These are phyloP conservation scores for Barnettozyma hawaiiensis DNA, from an alignment of 1,139 yeast species.

Conservation along the genomic window DNA sequence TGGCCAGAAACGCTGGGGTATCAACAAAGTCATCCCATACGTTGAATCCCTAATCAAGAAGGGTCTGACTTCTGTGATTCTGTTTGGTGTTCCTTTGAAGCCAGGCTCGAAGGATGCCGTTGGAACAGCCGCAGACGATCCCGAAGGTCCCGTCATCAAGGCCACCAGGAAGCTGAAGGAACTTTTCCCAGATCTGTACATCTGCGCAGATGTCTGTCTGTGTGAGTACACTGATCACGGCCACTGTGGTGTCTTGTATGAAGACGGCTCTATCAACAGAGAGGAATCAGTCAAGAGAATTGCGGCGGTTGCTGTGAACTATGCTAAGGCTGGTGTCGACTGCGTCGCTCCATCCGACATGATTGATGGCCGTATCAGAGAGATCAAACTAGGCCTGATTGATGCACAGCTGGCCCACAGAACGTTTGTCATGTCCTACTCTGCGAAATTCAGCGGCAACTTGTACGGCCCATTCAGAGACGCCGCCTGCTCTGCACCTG, in stretches of 20 bases:
- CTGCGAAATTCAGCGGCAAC: constrained; percentile 89
- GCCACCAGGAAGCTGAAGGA: constrained; percentile 61
- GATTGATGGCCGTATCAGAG: constrained; percentile 93
- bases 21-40: constrained; percentile 70
- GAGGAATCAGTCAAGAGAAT: constrained; percentile 72
- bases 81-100: constrained; percentile 86
- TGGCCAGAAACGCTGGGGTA: constrained; percentile 81
- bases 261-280: constrained; percentile 80
- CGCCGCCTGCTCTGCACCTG: constrained; percentile 90
- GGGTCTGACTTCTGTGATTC: constrained; percentile 79
- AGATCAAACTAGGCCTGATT: constrained; percentile 79
- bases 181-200: constrained; percentile 74
- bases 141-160: constrained; percentile 87
- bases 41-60: constrained; percentile 65
- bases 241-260: constrained; percentile 87
- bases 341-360: constrained; percentile 97
- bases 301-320: constrained; percentile 92
- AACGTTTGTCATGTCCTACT: constrained; percentile 85
- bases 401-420: constrained; percentile 83
- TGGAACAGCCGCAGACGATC: constrained; percentile 95
- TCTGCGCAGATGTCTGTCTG: constrained; percentile 91
- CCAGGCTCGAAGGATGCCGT: constrained; percentile 69
- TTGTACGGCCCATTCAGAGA: constrained; percentile 97
- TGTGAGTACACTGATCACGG: constrained; percentile 98
- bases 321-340: constrained; percentile 93